A percentile compares a stretch with the other conserved stretches of the same genome.
Conservation (phyloP, 345 rosid species). For the Barbarea vulgaris region DNA sequence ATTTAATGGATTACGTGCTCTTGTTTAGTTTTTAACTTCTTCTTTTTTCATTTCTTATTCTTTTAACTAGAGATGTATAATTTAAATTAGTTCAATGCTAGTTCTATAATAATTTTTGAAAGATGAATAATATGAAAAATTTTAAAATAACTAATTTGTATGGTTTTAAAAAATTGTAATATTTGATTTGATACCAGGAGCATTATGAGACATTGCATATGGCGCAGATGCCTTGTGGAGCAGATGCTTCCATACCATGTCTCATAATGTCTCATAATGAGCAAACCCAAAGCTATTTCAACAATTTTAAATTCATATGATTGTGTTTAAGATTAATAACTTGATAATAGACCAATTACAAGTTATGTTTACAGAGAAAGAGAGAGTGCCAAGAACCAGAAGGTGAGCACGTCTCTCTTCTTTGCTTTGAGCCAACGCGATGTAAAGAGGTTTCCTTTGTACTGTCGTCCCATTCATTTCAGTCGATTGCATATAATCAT, state of each 20-base stretch:
- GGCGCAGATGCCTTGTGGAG: slow-evolving; percentile 49
- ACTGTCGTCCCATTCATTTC: slow-evolving; percentile 73
- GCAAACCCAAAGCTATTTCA: background rate
- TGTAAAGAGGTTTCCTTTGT: slow-evolving; percentile 65
- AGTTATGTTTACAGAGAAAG: background rate
- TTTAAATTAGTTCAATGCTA: too few relatives aligned
- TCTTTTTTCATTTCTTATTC: too few relatives aligned
- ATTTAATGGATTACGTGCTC: too few relatives aligned
- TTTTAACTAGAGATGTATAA: too few relatives aligned
- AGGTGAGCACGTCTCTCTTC: slow-evolving; percentile 68
- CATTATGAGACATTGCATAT: slow-evolving; percentile 42
- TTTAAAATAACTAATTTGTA: too few relatives aligned
- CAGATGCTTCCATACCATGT: slow-evolving; percentile 45
- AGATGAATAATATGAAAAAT: too few relatives aligned
- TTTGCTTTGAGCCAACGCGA: slow-evolving; percentile 74
- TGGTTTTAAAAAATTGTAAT: too few relatives aligned
- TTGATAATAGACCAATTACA: background rate
- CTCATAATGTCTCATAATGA: too few relatives aligned
- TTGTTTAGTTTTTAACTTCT: too few relatives aligned
- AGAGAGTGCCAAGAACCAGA: slow-evolving; percentile 48
- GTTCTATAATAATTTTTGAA: too few relatives aligned
- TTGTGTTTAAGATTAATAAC: background rate
- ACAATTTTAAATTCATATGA: background rate
- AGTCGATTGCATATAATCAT: slow-evolving; percentile 44
- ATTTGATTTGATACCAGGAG: too few relatives aligned